These are phyloP conservation scores for Quercus bicolor DNA, from an alignment of 306 rosid species.

Conservation along the genomic window DNA sequence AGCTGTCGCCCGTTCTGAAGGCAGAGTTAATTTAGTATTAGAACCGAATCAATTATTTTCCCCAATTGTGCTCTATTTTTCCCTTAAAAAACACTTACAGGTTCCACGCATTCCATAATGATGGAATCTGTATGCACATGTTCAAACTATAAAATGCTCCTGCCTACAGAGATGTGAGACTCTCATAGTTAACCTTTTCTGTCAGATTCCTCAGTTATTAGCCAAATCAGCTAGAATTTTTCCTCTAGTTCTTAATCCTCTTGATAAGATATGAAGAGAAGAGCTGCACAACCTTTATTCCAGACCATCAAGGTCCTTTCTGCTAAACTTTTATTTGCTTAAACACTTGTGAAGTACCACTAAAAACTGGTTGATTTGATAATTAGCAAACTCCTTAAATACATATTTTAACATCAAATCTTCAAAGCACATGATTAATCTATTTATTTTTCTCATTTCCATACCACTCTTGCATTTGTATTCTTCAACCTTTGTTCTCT, in stretches of 20 bases:
- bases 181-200: neutral
- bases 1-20: slow-evolving; percentile 1
- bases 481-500: neutral
- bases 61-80: neutral
- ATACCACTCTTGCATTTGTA: neutral
- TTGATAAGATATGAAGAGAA: neutral
- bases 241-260: neutral
- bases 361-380: neutral
- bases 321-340: neutral
- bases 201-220: neutral
- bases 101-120: neutral
- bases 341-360: neutral
- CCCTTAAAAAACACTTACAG: no score
- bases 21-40: slow-evolving; percentile 6
- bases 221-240: neutral
- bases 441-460: neutral
- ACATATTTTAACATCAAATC: neutral
- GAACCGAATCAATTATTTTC: slow-evolving; percentile 4
- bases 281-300: neutral
- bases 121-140: neutral
- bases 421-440: neutral
- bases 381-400: neutral
- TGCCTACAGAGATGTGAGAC: neutral
- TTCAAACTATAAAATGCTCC: neutral
- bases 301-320: neutral